Conservation (phyloP, 495 filamentous ascomycete species). For the Acidiella bohemica region DNA sequence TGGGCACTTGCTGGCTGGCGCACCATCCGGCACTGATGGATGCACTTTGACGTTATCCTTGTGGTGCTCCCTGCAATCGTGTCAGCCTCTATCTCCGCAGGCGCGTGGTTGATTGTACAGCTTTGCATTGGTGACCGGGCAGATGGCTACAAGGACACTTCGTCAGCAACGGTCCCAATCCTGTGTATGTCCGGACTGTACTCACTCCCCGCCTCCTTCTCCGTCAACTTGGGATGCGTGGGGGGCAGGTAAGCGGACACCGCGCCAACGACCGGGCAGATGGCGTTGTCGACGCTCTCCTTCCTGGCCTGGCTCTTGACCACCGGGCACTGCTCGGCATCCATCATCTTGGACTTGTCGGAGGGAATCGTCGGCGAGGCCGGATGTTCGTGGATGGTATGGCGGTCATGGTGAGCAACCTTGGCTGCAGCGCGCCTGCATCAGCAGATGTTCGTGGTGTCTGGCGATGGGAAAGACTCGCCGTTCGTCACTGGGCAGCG, state of each 20-base stretch:
- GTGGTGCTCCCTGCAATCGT: too few species aligned
- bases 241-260: constrained; percentile 13
- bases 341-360: constrained; percentile 2
- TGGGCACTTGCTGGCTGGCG: constrained; percentile 7
- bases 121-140: constrained; percentile 16
- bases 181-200: too few species aligned
- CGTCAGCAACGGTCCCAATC: too few species aligned
- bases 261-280: constrained; percentile 12
- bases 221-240: constrained; percentile 11
- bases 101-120: too few species aligned
- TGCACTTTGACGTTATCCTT: constrained; percentile 14
- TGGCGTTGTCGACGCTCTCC: constrained; percentile 5
- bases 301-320: constrained; percentile 1
- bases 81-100: too few species aligned
- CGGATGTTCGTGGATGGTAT: constrained; percentile 17
- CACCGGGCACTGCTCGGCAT: constrained; percentile 9
- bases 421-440: too few species aligned
- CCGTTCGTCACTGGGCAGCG: constrained; percentile 17
- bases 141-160: too few species aligned
- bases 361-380: constrained; percentile 5
- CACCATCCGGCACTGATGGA: constrained; percentile 8
- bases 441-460: too few species aligned
- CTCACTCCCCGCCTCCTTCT: constrained; percentile 11
- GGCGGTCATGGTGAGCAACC: constrained; percentile 10
- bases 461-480: too few species aligned